Conservation (phyloP, 176 grass and related monocot genomes). For the Elaeis guineensis region DNA sequence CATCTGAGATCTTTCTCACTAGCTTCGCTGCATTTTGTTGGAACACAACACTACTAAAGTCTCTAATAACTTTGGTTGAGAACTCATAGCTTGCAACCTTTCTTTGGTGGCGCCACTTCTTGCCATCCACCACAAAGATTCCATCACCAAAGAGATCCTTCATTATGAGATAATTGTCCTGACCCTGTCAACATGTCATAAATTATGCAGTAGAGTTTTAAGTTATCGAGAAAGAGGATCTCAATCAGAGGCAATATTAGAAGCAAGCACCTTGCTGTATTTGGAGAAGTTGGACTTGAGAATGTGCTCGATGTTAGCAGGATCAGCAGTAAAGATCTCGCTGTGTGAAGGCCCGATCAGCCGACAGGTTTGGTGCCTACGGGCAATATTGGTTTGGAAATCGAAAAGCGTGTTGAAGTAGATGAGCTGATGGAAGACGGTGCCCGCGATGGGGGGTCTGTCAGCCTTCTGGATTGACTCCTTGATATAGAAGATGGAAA, state of each 20-base stretch:
- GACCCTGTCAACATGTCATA: neutral
- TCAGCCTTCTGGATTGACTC: conserved; percentile 18
- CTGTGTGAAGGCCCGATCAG: conserved; percentile 23
- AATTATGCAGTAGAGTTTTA: neutral
- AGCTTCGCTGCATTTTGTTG: conserved; percentile 31
- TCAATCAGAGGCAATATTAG: neutral
- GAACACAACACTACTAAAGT: conserved; percentile 30
- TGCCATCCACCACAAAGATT: conserved; percentile 51
- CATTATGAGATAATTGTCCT: conserved; percentile 12
- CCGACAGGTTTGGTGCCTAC: conserved; percentile 30
- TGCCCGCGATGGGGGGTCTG: conserved; percentile 23
- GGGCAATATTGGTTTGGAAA: conserved; percentile 23
- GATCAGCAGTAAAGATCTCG: conserved; percentile 30
- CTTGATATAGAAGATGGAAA: conserved; percentile 17
- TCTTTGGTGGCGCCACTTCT: conserved; percentile 57
- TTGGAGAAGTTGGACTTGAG: conserved; percentile 52
- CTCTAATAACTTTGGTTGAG: conserved; percentile 52
- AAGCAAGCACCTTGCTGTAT: conserved; percentile 42
- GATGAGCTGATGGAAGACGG: conserved; percentile 24
- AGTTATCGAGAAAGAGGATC: neutral
- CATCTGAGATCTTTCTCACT: conserved; percentile 16
- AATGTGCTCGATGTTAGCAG: conserved; percentile 34
- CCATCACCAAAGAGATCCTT: conserved; percentile 63
- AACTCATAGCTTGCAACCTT: conserved; percentile 67
- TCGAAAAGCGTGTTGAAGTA: conserved; percentile 35